phyloP scores from a whole-genome alignment of 129 eudicot species.

The Arctium lappa region DNA sequence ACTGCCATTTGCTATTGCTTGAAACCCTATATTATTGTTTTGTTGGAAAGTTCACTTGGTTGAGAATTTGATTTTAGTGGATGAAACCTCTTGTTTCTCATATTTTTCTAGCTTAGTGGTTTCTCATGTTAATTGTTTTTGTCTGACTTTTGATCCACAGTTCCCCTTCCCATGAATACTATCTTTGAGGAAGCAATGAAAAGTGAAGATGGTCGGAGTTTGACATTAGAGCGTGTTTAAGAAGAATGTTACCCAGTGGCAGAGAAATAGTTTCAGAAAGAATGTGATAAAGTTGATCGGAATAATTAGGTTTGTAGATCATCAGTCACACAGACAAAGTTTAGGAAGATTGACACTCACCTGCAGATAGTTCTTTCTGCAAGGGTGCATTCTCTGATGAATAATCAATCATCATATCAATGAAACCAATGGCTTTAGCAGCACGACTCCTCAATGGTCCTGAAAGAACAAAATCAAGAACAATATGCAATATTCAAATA shows the following conservation, averaged over 20 bases:
- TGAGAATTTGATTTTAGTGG: background rate
- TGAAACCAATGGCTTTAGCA: constrained; percentile 79
- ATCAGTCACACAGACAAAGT: background rate
- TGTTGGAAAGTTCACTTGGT: background rate
- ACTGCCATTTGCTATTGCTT: too few relatives aligned
- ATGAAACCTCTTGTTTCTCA: background rate
- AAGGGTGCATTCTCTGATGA: constrained; percentile 68
- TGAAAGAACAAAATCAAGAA: constrained; percentile 14
- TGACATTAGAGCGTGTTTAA: constrained; percentile 67
- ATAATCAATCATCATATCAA: constrained; percentile 76
- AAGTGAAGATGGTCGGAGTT: constrained; percentile 74
- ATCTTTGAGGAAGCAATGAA: constrained; percentile 77
- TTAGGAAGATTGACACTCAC: constrained; percentile 26
- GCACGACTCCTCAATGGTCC: constrained; percentile 97
- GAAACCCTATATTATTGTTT: too few relatives aligned
- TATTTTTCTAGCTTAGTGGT: background rate
- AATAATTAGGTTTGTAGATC: background rate
- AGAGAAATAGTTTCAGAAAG: too few relatives aligned
- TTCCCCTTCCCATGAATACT: constrained; percentile 51
- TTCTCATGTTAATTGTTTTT: background rate
- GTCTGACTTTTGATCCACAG: constrained; percentile 41
- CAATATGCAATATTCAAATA: background rate
- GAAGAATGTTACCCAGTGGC: background rate
- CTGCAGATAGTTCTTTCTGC: constrained; percentile 69
- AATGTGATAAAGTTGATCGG: too few relatives aligned